Evolutionary conservation across 1,284 basidiomycete genomes (phyloP).

Genomic region (Flammula alnicola): DNA sequence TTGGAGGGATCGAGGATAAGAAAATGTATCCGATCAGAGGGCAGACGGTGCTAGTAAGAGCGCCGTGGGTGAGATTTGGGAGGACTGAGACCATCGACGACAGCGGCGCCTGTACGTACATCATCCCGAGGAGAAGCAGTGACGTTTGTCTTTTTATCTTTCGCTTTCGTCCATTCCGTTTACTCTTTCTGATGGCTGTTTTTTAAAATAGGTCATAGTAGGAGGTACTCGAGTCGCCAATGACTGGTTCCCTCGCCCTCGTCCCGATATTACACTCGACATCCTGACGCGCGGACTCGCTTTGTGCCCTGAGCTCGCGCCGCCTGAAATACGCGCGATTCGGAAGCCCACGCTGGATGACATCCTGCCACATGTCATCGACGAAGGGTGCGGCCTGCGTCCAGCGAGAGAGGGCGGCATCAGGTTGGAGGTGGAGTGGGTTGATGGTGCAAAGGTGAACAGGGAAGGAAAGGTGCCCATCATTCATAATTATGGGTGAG

Average conservation of each 20-base stretch:
- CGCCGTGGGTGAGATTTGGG: slow-evolving; percentile 75
- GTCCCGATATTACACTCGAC: slow-evolving; percentile 60
- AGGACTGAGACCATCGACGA: slow-evolving; percentile 50
- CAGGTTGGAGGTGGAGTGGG: slow-evolving; percentile 52
- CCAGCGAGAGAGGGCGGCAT: slow-evolving; percentile 76
- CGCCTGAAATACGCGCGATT: slow-evolving; percentile 53
- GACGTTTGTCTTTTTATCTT: slow-evolving; percentile 49
- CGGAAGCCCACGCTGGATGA: slow-evolving; percentile 65
- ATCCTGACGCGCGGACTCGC: slow-evolving; percentile 63
- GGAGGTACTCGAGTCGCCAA: slow-evolving; percentile 65
- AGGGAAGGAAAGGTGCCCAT: slow-evolving; percentile 41
- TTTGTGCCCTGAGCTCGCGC: slow-evolving; percentile 70
- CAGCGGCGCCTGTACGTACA: slow-evolving; percentile 63
- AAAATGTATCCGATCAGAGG: slow-evolving; percentile 81
- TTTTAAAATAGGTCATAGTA: slow-evolving; percentile 54
- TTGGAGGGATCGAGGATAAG: slow-evolving; percentile 82
- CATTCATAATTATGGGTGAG: slow-evolving; percentile 73
- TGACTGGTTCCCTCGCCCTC: slow-evolving; percentile 65
- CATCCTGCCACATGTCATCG: slow-evolving; percentile 62
- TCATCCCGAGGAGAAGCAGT: slow-evolving; percentile 71
- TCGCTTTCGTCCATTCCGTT: background rate
- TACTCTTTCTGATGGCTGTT: slow-evolving; percentile 3
- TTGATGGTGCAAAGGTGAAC: slow-evolving; percentile 25
- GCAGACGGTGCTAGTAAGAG: slow-evolving; percentile 80
- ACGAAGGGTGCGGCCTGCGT: slow-evolving; percentile 77